Evolutionary conservation across 306 rosid genomes (phyloP), one percentile per base, ranked within the genome.

Genomic region (Corylus heterophylla): DNA sequence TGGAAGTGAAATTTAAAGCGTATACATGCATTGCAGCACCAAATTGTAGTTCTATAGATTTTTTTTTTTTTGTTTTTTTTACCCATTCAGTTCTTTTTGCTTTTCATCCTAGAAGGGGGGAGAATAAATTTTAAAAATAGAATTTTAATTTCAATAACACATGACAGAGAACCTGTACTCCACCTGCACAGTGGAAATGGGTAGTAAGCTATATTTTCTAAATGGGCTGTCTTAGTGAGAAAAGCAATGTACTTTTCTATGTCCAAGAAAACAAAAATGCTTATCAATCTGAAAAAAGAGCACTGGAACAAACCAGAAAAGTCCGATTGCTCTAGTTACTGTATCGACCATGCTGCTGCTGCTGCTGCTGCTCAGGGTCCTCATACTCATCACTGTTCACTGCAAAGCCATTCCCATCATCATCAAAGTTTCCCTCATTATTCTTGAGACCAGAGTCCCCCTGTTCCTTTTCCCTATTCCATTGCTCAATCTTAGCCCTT

Each of bases 401-500:
- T 63, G 73, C 84, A 76, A 45, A 81, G 78, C 63, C 83, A 73
- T 81, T 83, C 73, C 83, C 83, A 17, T 88, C 81, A 69, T 78
- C 81, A 74, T 85, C 92, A 76, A 75, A 59, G 75, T 78, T 71
- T 71, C 79, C 82, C 42, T 80, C 69, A 66, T 80, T 72, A 66
- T 83, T 80, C 79, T 54, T 82, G 80, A 63, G 71, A 20, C 89
- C 94, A 50, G 91, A 35, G 0, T 83, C 93, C 49, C 2, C 86
- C 45, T 49, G 83, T 74, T 96, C 99, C 86, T 63, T 86, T 85
- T 96, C 99, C 85, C 85, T 87, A 87, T 96, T 96, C 99, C 99
- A 96, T 63, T 90, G 93, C 86, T 96, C 99, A 55, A 96, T 96
- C 81, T 86, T 93, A 54, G 99, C 99, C 84, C 99, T 90, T 82